These are phyloP conservation scores for Cryptococcus neoformans DNA, from an alignment of 1,284 basidiomycete genomes.

Conservation along the genomic window DNA sequence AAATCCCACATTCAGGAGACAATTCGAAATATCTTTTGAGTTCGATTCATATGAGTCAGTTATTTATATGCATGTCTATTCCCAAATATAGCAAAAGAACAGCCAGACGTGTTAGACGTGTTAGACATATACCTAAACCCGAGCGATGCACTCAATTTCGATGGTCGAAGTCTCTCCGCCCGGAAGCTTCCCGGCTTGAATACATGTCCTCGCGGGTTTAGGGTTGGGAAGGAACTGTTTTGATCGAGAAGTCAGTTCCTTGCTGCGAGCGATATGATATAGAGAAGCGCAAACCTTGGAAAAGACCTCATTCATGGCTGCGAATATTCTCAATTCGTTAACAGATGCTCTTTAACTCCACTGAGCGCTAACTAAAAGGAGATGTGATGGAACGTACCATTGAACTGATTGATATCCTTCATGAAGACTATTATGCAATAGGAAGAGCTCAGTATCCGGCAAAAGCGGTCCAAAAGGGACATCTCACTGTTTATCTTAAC, in stretches of 20 bases:
- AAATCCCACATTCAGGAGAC: too few species aligned
- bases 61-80: too few species aligned
- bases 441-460: too few species aligned
- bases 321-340: background rate
- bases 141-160: conserved; percentile 26
- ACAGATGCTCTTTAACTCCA: background rate
- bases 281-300: conserved; percentile 18
- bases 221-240: conserved; percentile 20
- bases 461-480: background rate
- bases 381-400: conserved; percentile 9
- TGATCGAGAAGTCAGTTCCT: background rate
- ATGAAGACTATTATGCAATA: conserved; percentile 16
- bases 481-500: conserved; percentile 63
- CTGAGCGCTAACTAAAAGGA: background rate
- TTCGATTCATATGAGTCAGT: too few species aligned
- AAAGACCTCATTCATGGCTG: conserved; percentile 31
- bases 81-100: too few species aligned
- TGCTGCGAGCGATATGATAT: background rate
- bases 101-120: too few species aligned
- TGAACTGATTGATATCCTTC: conserved; percentile 29
- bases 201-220: conserved; percentile 24
- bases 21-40: too few species aligned
- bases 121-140: conserved; percentile 5
- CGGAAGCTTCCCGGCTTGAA: conserved; percentile 20
- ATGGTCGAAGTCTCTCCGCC: conserved; percentile 15